Evolutionary conservation across 116 monocot species (phyloP).

Genomic region (Phalaenopsis hybrid): DNA sequence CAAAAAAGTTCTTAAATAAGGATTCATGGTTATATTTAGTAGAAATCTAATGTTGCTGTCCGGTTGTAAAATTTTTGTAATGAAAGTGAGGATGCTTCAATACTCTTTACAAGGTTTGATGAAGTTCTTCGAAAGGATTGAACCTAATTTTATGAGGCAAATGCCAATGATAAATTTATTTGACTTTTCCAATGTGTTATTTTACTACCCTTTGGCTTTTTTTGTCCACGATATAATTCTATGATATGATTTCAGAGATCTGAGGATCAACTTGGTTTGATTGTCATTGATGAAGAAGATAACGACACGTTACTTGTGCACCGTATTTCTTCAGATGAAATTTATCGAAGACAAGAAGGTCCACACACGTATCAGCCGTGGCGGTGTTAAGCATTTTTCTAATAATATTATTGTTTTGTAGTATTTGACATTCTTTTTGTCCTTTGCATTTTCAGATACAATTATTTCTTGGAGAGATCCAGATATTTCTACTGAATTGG

Average conservation of each 20-base stretch:
- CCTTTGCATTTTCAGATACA: slow-evolving; percentile 29
- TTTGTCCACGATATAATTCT: neutral
- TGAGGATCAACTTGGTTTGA: slow-evolving; percentile 53
- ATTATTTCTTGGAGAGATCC: slow-evolving; percentile 74
- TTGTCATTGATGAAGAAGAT: slow-evolving; percentile 70
- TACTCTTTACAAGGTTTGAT: neutral
- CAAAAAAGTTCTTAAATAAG: neutral
- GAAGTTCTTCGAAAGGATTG: neutral
- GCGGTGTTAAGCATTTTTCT: neutral
- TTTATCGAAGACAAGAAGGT: slow-evolving; percentile 75
- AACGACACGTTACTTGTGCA: slow-evolving; percentile 58
- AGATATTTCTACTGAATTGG: slow-evolving; percentile 46
- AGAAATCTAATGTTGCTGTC: neutral
- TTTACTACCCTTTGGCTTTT: neutral
- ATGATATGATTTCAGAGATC: slow-evolving; percentile 6
- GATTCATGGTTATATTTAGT: neutral
- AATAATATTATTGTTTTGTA: neutral
- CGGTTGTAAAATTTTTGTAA: neutral
- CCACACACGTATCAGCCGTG: slow-evolving; percentile 2
- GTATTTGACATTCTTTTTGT: neutral
- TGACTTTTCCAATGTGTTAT: neutral
- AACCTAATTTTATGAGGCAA: neutral
- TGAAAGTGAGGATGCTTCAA: neutral
- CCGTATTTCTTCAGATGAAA: slow-evolving; percentile 52
- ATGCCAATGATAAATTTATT: neutral